Evolutionary conservation across 495 filamentous ascomycete genomes (phyloP), one percentile per base, ranked within the genome.

Genomic region (Trichoderma orchidacearum): DNA sequence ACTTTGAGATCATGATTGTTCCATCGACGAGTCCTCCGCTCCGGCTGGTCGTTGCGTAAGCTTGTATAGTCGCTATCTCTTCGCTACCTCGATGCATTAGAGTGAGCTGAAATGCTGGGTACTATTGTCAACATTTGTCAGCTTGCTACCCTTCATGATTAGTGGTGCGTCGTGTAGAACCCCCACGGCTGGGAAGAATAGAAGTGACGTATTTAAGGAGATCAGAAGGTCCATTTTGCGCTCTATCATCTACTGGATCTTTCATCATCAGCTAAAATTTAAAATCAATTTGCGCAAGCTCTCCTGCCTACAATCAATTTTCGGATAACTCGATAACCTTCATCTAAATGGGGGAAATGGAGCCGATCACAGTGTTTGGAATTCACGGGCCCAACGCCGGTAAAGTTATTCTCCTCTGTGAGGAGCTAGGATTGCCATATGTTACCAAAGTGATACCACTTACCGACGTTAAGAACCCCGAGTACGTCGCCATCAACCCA

Each of bases 401-500:
- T 68, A 90, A 89, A 63, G 79, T 87, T 13, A 68, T 70, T 59
- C 79, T 84, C 32, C 51, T 87, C 60, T 71, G 88, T 38, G 67
- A 81, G 34, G 84, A 86, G 60, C 83, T 92, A 36, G 61, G 61
- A 5, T 57, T 90, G 9, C 75, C 80, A 3, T 81, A 82, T 64
- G 70, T 76, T 32, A 61, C 66, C 51, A 70, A 72, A 12, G 27
- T 56, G 2, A 27, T 82, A 35, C 31, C 53, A 2, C 72, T 79
- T 54, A 28, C 60, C 9, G 78, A 82, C 2, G 66, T 85, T 60
- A 90, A 90, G 68, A 64, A 73, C 29, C 66, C 72, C 12, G 66
- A 69, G 0, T 90, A 70, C 66, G 63, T 70, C 8, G 68, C 70
- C 12, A 60, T 85, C 71, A 90, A 87, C 65, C 85, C 84, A 59